phyloP scores from a whole-genome alignment of 345 rosid genomes.

The Ceriops decandra region DNA sequence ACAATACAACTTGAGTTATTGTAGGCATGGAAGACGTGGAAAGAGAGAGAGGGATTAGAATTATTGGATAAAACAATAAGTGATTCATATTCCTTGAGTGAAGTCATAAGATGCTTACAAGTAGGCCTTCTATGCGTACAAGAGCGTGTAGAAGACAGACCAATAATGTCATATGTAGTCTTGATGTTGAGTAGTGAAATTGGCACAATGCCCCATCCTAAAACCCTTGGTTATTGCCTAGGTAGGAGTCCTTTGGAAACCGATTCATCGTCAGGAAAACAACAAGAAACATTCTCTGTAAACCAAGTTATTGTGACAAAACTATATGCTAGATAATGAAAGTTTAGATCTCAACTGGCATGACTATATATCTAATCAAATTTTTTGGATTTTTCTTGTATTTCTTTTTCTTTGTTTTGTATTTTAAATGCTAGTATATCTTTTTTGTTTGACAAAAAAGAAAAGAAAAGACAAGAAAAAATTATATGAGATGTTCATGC shows the following conservation, averaged over 20 bases:
- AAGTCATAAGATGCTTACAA: conserved; percentile 65
- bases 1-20: neutral
- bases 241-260: conserved; percentile 49
- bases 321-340: conserved; percentile 53
- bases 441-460: too few species aligned
- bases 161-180: conserved; percentile 55
- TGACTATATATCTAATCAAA: conserved; percentile 11
- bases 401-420: too few species aligned
- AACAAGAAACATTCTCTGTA: conserved; percentile 52
- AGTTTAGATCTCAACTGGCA: neutral
- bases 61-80: conserved; percentile 38
- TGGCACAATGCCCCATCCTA: conserved; percentile 54
- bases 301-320: conserved; percentile 73
- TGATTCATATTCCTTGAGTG: conserved; percentile 33
- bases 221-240: conserved; percentile 58
- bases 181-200: conserved; percentile 70
- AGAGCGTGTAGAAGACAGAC: conserved; percentile 68
- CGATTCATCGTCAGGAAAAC: conserved; percentile 53
- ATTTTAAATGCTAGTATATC: too few species aligned
- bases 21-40: conserved; percentile 73
- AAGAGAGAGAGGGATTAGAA: conserved; percentile 47
- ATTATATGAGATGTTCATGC: too few species aligned
- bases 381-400: too few species aligned
- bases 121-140: conserved; percentile 82
- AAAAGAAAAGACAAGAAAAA: too few species aligned